These are phyloP conservation scores for Mycena sp. DNA, from an alignment of 1,284 basidiomycete species.

Conservation along the genomic window DNA sequence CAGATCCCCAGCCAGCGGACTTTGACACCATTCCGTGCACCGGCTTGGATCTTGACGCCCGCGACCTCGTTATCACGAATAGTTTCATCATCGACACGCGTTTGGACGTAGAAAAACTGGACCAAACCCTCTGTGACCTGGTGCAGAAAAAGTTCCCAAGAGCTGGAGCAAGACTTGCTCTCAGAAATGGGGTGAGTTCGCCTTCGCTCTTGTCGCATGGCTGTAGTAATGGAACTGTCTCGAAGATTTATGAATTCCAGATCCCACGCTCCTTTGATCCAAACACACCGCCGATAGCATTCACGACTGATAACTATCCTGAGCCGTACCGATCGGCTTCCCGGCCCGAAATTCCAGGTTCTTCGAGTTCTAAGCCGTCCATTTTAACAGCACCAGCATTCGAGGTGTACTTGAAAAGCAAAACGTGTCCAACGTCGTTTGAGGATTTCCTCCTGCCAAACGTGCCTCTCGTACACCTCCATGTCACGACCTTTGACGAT, in stretches of 20 bases:
- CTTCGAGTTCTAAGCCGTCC: background rate
- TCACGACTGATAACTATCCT: background rate
- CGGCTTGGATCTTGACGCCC: background rate
- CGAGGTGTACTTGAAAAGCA: background rate
- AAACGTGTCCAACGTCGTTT: background rate
- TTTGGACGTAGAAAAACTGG: background rate
- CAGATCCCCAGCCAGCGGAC: constrained; percentile 1
- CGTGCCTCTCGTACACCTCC: background rate
- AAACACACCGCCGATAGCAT: background rate
- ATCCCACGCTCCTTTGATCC: background rate
- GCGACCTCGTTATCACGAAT: background rate
- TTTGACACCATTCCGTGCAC: constrained; percentile 3
- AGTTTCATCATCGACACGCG: background rate
- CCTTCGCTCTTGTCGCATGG: background rate
- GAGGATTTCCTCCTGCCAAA: background rate
- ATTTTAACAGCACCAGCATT: background rate
- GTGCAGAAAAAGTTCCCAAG: background rate
- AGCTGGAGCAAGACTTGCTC: constrained; percentile 1
- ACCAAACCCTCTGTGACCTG: background rate
- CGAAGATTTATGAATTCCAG: background rate
- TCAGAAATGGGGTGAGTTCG: background rate
- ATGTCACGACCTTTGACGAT: background rate
- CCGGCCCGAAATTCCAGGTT: background rate
- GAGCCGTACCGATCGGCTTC: background rate
- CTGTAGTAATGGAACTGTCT: too few relatives aligned